Conservation (phyloP, 2,329 filamentous ascomycete species). For the Bertia moriformis region DNA sequence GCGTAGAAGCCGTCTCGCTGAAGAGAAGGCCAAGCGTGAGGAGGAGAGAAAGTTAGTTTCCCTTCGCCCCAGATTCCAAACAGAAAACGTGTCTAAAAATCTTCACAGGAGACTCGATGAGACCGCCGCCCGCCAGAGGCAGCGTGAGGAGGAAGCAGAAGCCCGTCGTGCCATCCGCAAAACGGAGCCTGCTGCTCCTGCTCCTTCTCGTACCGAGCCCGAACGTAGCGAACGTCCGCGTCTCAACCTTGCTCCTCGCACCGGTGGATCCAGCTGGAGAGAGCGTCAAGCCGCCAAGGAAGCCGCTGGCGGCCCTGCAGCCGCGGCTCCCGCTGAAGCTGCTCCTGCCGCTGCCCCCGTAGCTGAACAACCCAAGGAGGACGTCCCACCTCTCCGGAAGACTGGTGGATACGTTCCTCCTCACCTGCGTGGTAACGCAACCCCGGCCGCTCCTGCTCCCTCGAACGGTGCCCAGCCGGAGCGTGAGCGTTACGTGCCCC, state of each 20-base stretch:
- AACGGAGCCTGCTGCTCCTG: constrained; percentile 24
- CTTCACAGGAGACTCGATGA: constrained; percentile 47
- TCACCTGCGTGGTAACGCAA: not conserved
- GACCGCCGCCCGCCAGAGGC: constrained; percentile 55
- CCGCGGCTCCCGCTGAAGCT: not conserved
- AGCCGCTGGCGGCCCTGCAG: constrained; percentile 5
- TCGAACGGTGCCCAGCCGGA: not conserved
- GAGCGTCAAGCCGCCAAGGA: constrained; percentile 32
- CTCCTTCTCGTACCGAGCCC: constrained; percentile 20
- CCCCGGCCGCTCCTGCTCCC: not conserved
- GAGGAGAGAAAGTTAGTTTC: constrained; percentile 37
- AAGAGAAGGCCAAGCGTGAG: constrained; percentile 64
- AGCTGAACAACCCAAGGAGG: not conserved
- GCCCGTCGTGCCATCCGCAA: constrained; percentile 57
- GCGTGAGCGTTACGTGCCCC: not conserved
- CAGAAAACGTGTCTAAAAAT: constrained; percentile 48
- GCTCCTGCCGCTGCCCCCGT: not conserved
- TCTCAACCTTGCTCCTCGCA: not conserved
- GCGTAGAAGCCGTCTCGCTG: constrained; percentile 34
- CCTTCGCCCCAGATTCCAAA: constrained; percentile 49
- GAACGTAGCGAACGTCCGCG: constrained; percentile 13
- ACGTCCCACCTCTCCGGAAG: not conserved
- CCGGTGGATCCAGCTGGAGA: not conserved
- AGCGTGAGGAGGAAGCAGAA: constrained; percentile 79
- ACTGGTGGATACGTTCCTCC: not conserved